A percentile compares a stretch with the other conserved stretches of the same genome.
phyloP scores from a whole-genome alignment of 306 rosid species.

The Cucurbita moschata region DNA sequence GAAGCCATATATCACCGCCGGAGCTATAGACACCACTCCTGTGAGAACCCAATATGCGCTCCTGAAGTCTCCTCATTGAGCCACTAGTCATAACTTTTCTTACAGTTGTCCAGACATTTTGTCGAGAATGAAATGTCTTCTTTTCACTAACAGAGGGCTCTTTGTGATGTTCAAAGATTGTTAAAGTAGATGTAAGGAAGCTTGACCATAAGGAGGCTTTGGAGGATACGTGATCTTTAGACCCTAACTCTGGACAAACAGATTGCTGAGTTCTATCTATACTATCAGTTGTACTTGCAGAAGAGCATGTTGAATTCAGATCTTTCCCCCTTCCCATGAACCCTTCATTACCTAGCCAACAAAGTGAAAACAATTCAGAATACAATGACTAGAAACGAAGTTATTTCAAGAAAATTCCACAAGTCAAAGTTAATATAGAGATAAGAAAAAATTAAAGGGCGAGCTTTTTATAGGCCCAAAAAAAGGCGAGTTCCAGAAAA shows the following conservation, averaged over 20 bases:
- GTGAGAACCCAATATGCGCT: slow-evolving; percentile 61
- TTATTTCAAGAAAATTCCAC: neutral
- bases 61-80: slow-evolving; percentile 83
- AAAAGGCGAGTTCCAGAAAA: neutral
- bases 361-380: slow-evolving; percentile 14
- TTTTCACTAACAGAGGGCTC: slow-evolving; percentile 55
- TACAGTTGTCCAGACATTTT: slow-evolving; percentile 70
- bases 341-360: slow-evolving; percentile 58
- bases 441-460: neutral
- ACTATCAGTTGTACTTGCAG: slow-evolving; percentile 38
- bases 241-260: slow-evolving; percentile 31
- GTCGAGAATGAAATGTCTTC: slow-evolving; percentile 48
- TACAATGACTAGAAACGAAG: neutral
- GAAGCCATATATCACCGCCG: slow-evolving; percentile 87
- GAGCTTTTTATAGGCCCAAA: too few species aligned
- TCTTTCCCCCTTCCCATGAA: slow-evolving; percentile 49
- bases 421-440: neutral
- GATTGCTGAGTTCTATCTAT: slow-evolving; percentile 35
- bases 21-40: slow-evolving; percentile 51
- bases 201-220: slow-evolving; percentile 69
- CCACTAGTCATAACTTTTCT: slow-evolving; percentile 50
- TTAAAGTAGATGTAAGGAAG: slow-evolving; percentile 60
- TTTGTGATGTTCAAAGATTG: slow-evolving; percentile 55
- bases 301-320: slow-evolving; percentile 38
- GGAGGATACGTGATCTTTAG: slow-evolving; percentile 39